Conservation (phyloP, 768 basidiomycete genomes). For the Trametes elegans region DNA sequence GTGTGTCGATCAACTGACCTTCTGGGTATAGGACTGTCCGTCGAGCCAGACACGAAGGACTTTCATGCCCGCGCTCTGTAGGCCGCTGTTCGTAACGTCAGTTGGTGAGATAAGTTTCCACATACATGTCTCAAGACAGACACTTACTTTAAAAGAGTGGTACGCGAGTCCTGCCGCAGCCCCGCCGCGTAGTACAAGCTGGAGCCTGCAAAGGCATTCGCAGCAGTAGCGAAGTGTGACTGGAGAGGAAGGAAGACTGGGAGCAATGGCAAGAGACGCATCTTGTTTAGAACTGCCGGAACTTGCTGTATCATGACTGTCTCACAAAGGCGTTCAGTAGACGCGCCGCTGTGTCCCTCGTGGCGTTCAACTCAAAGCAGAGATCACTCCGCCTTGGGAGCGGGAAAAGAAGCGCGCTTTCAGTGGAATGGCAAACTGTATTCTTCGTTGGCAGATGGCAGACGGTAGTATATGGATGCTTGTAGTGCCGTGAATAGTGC, state of each 20-base stretch:
- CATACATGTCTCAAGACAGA: background rate
- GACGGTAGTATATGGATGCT: too few relatives aligned
- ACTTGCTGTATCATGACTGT: too few relatives aligned
- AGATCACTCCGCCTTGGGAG: too few relatives aligned
- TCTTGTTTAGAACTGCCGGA: too few relatives aligned
- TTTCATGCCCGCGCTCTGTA: slow-evolving; percentile 27
- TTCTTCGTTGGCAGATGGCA: too few relatives aligned
- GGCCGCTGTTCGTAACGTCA: slow-evolving; percentile 3
- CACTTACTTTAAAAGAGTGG: slow-evolving; percentile 20
- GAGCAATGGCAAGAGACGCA: background rate
- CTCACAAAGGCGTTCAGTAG: too few relatives aligned
- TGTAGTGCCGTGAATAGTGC: too few relatives aligned
- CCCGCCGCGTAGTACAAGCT: slow-evolving; percentile 30
- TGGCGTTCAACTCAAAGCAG: too few relatives aligned
- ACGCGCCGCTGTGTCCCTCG: too few relatives aligned
- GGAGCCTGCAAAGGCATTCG: slow-evolving; percentile 24
- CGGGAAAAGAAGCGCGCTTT: too few relatives aligned
- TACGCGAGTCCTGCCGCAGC: slow-evolving; percentile 15
- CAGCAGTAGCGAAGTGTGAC: background rate
- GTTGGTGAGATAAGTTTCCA: background rate
- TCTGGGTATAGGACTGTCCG: slow-evolving; percentile 21
- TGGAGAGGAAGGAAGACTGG: background rate
- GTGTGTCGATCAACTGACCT: slow-evolving; percentile 4
- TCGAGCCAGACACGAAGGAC: slow-evolving; percentile 28
- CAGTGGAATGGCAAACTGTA: too few relatives aligned